Percentiles rank a stretch among this genome's conserved stretches.
Conservation (phyloP, 495 filamentous ascomycete genomes). For the Neohortaea acidophila region DNA sequence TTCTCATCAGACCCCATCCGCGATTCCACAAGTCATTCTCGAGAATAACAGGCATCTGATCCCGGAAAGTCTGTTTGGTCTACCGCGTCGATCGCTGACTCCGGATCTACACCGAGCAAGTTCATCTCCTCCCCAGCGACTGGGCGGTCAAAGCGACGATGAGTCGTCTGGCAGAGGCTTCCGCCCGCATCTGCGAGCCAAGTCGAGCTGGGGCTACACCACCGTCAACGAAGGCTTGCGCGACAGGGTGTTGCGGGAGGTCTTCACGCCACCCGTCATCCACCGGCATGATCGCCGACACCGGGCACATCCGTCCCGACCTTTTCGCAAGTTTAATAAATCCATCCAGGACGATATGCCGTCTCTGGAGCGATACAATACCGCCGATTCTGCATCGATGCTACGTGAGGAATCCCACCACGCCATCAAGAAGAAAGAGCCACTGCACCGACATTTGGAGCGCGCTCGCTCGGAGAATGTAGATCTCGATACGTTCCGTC, state of each 20-base stretch:
- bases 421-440: not conserved
- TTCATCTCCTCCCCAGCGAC: slow-evolving; percentile 6
- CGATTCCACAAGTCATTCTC: slow-evolving; percentile 82
- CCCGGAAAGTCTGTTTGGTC: slow-evolving; percentile 58
- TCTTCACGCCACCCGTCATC: slow-evolving; percentile 73
- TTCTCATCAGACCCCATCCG: slow-evolving; percentile 39
- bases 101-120: slow-evolving; percentile 9
- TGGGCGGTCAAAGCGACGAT: slow-evolving; percentile 7
- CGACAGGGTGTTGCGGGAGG: slow-evolving; percentile 86
- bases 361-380: slow-evolving; percentile 20
- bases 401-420: not conserved
- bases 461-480: not conserved
- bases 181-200: slow-evolving; percentile 23
- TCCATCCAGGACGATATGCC: slow-evolving; percentile 6
- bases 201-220: slow-evolving; percentile 84
- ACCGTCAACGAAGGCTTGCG: slow-evolving; percentile 76
- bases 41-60: slow-evolving; percentile 94
- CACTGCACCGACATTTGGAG: not conserved
- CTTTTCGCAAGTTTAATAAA: slow-evolving; percentile 31
- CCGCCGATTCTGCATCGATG: slow-evolving; percentile 22
- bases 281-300: slow-evolving; percentile 48
- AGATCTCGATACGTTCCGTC: not conserved
- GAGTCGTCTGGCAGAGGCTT: slow-evolving; percentile 2
- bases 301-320: slow-evolving; percentile 35
- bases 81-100: slow-evolving; percentile 13